Evolutionary conservation across 768 basidiomycete genomes (phyloP).

Genomic region (Heimioporus sp.): DNA sequence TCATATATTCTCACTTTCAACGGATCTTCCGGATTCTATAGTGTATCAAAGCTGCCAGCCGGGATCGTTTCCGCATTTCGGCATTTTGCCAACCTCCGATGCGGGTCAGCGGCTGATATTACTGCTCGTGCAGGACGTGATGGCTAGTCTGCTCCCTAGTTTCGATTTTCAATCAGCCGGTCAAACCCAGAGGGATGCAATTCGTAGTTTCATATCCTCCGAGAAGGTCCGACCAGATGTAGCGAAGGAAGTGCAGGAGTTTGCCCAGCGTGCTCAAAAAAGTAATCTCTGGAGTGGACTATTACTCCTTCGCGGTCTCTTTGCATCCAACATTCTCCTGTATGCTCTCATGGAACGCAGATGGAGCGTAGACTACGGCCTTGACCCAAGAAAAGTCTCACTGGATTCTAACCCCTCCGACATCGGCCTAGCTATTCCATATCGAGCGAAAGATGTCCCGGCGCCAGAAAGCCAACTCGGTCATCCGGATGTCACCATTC

Average conservation of each 20-base stretch:
- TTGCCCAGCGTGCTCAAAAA: background rate
- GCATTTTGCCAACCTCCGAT: constrained; percentile 3
- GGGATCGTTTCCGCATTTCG: background rate
- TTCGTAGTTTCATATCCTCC: constrained; percentile 12
- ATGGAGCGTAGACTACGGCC: constrained; percentile 35
- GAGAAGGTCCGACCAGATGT: background rate
- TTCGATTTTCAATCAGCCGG: constrained; percentile 5
- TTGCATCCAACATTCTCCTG: constrained; percentile 23
- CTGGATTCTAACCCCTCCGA: too few relatives aligned
- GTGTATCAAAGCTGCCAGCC: too few relatives aligned
- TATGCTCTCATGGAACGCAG: constrained; percentile 28
- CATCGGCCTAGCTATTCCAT: constrained; percentile 35
- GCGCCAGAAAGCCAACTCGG: constrained; percentile 31
- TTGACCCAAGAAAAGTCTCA: background rate
- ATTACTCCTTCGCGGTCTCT: constrained; percentile 30
- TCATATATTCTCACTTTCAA: background rate
- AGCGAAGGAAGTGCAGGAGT: constrained; percentile 2
- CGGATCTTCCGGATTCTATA: background rate
- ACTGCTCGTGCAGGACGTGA: constrained; percentile 6
- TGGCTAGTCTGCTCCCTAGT: constrained; percentile 7
- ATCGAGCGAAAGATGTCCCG: constrained; percentile 35
- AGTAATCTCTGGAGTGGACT: background rate
- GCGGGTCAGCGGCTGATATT: constrained; percentile 1
- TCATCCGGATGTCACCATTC: constrained; percentile 33
- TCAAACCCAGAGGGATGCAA: background rate